Evolutionary conservation across 306 rosid genomes (phyloP).

Genomic region (Gynostemma pentaphyllum): DNA sequence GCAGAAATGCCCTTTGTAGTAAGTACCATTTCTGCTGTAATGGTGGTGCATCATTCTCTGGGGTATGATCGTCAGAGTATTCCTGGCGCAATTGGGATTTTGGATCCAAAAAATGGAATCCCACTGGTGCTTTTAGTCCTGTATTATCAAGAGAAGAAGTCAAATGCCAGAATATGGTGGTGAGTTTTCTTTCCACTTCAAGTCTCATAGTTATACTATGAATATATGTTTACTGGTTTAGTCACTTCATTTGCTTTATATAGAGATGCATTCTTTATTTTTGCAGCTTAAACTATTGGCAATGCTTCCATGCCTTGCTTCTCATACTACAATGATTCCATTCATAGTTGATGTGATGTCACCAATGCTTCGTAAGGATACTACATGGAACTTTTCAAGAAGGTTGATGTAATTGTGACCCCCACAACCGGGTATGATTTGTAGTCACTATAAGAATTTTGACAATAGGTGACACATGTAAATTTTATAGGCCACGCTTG

Average conservation of each 20-base stretch:
- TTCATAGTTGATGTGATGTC: constrained; percentile 71
- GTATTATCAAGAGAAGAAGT: constrained; percentile 62
- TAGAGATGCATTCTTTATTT: constrained; percentile 4
- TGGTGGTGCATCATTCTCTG: constrained; percentile 54
- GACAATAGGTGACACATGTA: too few relatives aligned
- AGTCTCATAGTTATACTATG: not conserved
- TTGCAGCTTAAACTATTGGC: constrained; percentile 69
- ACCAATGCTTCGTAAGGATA: constrained; percentile 81
- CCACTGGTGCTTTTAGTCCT: constrained; percentile 60
- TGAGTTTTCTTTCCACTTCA: constrained; percentile 23
- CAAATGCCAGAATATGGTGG: constrained; percentile 49
- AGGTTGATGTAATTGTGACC: too few relatives aligned
- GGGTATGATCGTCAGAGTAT: constrained; percentile 49
- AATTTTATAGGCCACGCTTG: too few relatives aligned
- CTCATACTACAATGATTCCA: constrained; percentile 81
- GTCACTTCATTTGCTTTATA: constrained; percentile 5
- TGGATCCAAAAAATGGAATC: constrained; percentile 82
- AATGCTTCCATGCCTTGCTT: constrained; percentile 78
- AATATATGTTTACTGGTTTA: not conserved
- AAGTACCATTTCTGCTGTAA: constrained; percentile 51
- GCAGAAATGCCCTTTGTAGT: constrained; percentile 65
- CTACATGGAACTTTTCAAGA: too few relatives aligned
- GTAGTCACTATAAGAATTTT: too few relatives aligned
- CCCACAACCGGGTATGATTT: too few relatives aligned
- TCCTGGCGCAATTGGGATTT: constrained; percentile 57